Conservation (phyloP, 225 moss, liverwort and hornwort genomes). For the Physcomitrellopsis africana region DNA sequence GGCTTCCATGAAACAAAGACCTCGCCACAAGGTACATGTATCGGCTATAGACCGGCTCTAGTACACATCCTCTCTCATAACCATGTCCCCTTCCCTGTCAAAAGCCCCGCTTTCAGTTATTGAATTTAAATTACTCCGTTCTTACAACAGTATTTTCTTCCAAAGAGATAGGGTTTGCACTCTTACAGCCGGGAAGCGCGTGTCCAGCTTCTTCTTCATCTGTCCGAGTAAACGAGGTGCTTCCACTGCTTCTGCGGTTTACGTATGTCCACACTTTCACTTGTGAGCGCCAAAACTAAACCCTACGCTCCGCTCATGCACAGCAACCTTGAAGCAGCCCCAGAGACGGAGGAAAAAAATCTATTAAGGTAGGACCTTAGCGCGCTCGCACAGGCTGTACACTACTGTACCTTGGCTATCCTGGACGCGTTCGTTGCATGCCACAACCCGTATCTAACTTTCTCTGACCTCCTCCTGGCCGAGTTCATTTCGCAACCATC, state of each 20-base stretch:
- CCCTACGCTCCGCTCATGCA: constrained; percentile 35
- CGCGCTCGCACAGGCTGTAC: not conserved
- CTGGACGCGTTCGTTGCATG: constrained; percentile 5
- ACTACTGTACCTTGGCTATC: constrained; percentile 8
- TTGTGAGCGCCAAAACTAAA: constrained; percentile 16
- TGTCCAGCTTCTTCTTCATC: constrained; percentile 99
- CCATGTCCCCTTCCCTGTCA: constrained; percentile 17
- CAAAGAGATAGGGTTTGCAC: constrained; percentile 42
- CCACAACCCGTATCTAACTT: not conserved
- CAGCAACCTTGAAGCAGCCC: constrained; percentile 34
- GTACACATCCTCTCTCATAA: not conserved
- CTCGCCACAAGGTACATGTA: not conserved
- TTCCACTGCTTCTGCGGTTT: constrained; percentile 30
- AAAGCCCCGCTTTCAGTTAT: constrained; percentile 7
- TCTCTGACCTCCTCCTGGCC: constrained; percentile 15
- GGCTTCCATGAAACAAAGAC: not conserved
- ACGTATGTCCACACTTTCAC: constrained; percentile 8
- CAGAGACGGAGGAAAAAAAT: not conserved
- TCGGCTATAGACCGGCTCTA: not conserved
- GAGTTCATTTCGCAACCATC: constrained; percentile 8
- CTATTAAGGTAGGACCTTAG: not conserved
- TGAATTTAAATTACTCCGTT: not conserved
- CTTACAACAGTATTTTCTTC: not conserved
- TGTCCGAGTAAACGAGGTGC: constrained; percentile 16
- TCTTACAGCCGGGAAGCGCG: constrained; percentile 99